A percentile compares a stretch with the other conserved stretches of the same genome.
phyloP scores from a whole-genome alignment of 2,329 filamentous ascomycete species.

The Cladophialophora yegresii region DNA sequence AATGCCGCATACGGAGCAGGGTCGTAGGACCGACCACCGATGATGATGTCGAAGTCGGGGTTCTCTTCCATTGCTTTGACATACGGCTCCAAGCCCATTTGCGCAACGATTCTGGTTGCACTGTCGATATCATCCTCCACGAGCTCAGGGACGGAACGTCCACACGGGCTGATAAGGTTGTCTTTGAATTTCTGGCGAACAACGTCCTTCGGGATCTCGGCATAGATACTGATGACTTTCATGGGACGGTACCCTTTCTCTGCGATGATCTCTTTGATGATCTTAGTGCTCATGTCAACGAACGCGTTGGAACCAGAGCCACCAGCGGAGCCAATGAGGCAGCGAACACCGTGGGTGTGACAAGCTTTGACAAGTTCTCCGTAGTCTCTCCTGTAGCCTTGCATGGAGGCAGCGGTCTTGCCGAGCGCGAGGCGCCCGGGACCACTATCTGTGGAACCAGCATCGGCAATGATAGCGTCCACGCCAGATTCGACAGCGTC shows the following conservation, averaged over 20 bases:
- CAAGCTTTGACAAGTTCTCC: constrained; percentile 44
- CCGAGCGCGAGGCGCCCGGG: constrained; percentile 39
- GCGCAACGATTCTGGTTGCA: constrained; percentile 46
- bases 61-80: constrained; percentile 46
- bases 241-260: constrained; percentile 38
- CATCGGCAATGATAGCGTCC: constrained; percentile 40
- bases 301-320: constrained; percentile 52
- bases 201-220: constrained; percentile 43
- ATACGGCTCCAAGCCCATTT: constrained; percentile 53
- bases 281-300: constrained; percentile 44
- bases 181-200: constrained; percentile 40
- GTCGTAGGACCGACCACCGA: constrained; percentile 51
- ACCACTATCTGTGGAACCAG: constrained; percentile 41
- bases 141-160: constrained; percentile 45
- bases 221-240: constrained; percentile 42
- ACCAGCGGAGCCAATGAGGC: constrained; percentile 51
- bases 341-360: constrained; percentile 42
- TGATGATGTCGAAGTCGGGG: constrained; percentile 52
- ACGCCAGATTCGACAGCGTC: constrained; percentile 21
- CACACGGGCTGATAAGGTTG: constrained; percentile 43
- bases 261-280: constrained; percentile 43
- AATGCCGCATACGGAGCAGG: constrained; percentile 48
- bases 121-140: constrained; percentile 45
- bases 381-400: constrained; percentile 43
- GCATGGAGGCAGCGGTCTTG: constrained; percentile 12